A percentile compares a stretch with the other conserved stretches of the same genome.
Conservation (phyloP, 2,329 filamentous ascomycete genomes). For the Ophioceras dolichostomum region DNA sequence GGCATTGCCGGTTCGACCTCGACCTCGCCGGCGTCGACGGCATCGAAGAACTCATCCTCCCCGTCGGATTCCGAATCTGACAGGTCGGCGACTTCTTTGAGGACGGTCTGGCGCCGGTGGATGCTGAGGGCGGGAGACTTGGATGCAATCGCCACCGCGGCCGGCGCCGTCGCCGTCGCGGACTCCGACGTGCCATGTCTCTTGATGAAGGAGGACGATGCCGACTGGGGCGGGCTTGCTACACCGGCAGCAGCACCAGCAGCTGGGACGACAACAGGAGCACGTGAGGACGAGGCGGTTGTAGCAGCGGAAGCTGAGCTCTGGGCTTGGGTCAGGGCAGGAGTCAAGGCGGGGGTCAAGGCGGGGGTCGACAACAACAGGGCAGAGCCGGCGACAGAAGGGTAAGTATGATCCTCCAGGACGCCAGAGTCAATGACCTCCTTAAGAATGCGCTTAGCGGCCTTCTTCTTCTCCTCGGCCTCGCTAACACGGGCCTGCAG, state of each 20-base stretch:
- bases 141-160: conserved; percentile 14
- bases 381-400: neutral
- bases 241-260: too few species aligned
- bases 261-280: too few species aligned
- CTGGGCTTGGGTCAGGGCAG: too few species aligned
- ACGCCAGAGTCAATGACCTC: conserved; percentile 59
- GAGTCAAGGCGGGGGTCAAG: neutral
- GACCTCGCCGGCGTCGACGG: conserved; percentile 85
- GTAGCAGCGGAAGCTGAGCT: too few species aligned
- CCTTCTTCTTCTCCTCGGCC: conserved; percentile 78
- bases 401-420: conserved; percentile 19
- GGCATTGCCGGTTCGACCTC: conserved; percentile 58
- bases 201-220: too few species aligned
- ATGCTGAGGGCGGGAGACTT: conserved; percentile 28
- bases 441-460: conserved; percentile 78
- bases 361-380: neutral
- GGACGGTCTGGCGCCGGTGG: conserved; percentile 47
- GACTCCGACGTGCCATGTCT: conserved; percentile 1
- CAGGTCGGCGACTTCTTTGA: conserved; percentile 60
- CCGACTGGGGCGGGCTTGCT: too few species aligned
- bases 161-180: conserved; percentile 8
- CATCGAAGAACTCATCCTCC: conserved; percentile 94
- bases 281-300: too few species aligned
- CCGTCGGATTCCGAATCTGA: conserved; percentile 74
- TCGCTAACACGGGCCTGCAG: conserved; percentile 80